phyloP scores from a whole-genome alignment of 2,329 filamentous ascomycete genomes.

The Fusarium xylarioides region DNA sequence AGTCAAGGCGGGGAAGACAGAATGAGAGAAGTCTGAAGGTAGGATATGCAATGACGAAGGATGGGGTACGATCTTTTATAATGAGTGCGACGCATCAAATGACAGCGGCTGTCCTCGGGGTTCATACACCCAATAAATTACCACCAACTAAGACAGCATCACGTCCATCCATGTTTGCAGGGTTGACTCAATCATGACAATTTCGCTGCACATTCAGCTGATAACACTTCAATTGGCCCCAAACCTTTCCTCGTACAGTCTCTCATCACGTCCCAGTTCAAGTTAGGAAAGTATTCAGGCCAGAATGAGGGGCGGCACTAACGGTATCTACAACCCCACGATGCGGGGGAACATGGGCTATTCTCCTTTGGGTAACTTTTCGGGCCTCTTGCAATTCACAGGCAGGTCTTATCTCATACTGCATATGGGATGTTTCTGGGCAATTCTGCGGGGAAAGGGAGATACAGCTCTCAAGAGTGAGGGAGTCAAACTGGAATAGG shows the following conservation, averaged over 20 bases:
- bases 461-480: neutral
- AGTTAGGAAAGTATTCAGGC: conserved; percentile 26
- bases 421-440: conserved; percentile 20
- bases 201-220: neutral
- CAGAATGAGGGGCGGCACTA: conserved; percentile 2
- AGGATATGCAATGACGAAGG: neutral
- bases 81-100: neutral
- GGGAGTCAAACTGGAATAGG: neutral
- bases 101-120: neutral
- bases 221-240: neutral
- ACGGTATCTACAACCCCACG: neutral
- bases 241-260: neutral
- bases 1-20: too few relatives aligned
- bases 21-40: neutral
- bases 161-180: neutral
- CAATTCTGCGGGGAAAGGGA: neutral
- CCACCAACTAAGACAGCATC: neutral
- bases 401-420: conserved; percentile 15
- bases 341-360: conserved; percentile 18
- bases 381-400: conserved; percentile 10
- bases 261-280: neutral
- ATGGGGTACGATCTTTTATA: conserved; percentile 19
- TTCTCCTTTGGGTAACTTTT: conserved; percentile 31
- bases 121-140: neutral
- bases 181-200: neutral